Percentiles rank a stretch among this genome's conserved stretches.
These are phyloP conservation scores for Tetrapyrgos nigripes DNA, from an alignment of 1,284 basidiomycete genomes.

Conservation along the genomic window DNA sequence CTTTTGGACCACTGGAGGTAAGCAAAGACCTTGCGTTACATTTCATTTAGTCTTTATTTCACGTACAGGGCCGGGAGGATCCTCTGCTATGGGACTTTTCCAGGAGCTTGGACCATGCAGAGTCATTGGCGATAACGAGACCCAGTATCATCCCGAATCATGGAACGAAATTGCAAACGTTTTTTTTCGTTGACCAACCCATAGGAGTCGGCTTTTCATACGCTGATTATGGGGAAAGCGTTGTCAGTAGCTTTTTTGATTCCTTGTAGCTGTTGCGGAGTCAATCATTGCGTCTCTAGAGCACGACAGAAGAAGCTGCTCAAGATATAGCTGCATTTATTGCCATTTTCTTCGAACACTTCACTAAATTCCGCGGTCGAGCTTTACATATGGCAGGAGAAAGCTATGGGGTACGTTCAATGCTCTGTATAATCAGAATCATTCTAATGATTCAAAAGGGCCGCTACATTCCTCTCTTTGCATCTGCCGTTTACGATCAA, in stretches of 20 bases:
- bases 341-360: constrained; percentile 64
- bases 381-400: constrained; percentile 78
- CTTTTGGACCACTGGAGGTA: constrained; percentile 15
- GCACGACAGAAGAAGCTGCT: constrained; percentile 58
- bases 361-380: constrained; percentile 56
- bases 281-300: constrained; percentile 22
- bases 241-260: constrained; percentile 44
- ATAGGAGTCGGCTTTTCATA: constrained; percentile 75
- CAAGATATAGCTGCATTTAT: constrained; percentile 62
- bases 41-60: too few species aligned
- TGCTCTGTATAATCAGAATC: neutral
- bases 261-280: neutral
- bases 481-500: constrained; percentile 65
- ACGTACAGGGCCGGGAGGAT: constrained; percentile 61
- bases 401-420: constrained; percentile 62
- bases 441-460: constrained; percentile 37
- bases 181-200: constrained; percentile 73
- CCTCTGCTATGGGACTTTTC: constrained; percentile 63
- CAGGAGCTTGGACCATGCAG: constrained; percentile 73
- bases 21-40: neutral
- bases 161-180: constrained; percentile 76
- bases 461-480: constrained; percentile 74
- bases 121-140: constrained; percentile 46
- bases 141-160: constrained; percentile 59
- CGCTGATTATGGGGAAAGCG: constrained; percentile 69